phyloP scores from a whole-genome alignment of 1,284 basidiomycete species.

The Papiliotrema nemorosa region DNA sequence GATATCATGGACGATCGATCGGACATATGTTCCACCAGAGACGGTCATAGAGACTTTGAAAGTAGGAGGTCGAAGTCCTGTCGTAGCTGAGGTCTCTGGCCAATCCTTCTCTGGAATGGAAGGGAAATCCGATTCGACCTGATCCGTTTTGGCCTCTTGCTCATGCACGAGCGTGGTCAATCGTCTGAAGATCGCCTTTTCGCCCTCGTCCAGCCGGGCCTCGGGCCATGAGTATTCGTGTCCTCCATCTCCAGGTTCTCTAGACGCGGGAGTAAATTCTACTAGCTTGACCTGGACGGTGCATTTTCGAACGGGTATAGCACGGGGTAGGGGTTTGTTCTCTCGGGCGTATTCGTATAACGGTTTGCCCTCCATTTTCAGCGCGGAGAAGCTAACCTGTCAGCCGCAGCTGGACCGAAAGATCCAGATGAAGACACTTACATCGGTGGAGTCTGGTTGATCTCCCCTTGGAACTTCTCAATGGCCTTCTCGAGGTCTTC shows the following conservation, averaged over 20 bases:
- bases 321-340: constrained; percentile 82
- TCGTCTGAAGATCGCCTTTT: constrained; percentile 65
- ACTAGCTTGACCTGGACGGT: constrained; percentile 69
- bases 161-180: constrained; percentile 53
- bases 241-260: constrained; percentile 42
- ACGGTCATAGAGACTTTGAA: constrained; percentile 88
- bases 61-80: constrained; percentile 58
- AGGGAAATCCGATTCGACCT: constrained; percentile 11
- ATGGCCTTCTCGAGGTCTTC: constrained; percentile 70
- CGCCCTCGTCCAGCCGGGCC: constrained; percentile 63
- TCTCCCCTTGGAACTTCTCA: constrained; percentile 77
- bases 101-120: constrained; percentile 29
- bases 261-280: constrained; percentile 47
- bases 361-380: constrained; percentile 97
- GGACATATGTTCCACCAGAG: constrained; percentile 94
- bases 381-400: constrained; percentile 85
- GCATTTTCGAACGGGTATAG: constrained; percentile 83
- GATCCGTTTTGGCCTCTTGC: constrained; percentile 43
- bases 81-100: constrained; percentile 48
- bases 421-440: constrained; percentile 54
- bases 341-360: constrained; percentile 94
- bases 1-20: constrained; percentile 86
- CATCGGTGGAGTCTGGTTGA: constrained; percentile 89
- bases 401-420: constrained; percentile 1
- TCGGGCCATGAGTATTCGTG: constrained; percentile 68